Conservation (phyloP, 495 filamentous ascomycete genomes). For the Penicillium parvum region DNA sequence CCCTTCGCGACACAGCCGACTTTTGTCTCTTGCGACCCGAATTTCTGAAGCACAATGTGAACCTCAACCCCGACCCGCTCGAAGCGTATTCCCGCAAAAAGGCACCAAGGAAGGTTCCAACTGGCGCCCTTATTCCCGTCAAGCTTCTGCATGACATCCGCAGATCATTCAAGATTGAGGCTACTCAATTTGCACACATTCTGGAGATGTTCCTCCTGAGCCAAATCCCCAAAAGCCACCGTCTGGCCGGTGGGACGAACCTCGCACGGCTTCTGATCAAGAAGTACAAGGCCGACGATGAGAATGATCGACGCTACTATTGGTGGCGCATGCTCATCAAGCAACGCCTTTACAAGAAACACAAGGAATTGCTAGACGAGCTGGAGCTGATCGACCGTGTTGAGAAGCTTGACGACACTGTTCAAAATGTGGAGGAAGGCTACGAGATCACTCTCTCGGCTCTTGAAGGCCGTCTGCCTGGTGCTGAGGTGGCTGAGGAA, state of each 20-base stretch:
- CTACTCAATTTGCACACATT: conserved; percentile 81
- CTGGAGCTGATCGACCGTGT: conserved; percentile 71
- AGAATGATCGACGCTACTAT: conserved; percentile 61
- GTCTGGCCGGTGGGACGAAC: conserved; percentile 50
- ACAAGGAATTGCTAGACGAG: conserved; percentile 71
- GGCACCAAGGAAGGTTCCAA: conserved; percentile 50
- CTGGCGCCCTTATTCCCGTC: conserved; percentile 56
- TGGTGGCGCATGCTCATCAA: conserved; percentile 84
- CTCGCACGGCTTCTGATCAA: conserved; percentile 49
- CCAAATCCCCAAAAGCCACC: conserved; percentile 58
- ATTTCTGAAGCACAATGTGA: conserved; percentile 41
- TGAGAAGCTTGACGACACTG: conserved; percentile 74
- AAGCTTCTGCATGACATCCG: conserved; percentile 58
- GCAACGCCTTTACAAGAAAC: conserved; percentile 73
- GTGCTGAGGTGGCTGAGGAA: conserved; percentile 16
- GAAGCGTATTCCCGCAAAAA: conserved; percentile 34
- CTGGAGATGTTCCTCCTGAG: conserved; percentile 87
- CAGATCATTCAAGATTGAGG: conserved; percentile 66
- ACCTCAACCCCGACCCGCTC: conserved; percentile 41
- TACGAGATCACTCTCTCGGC: conserved; percentile 65
- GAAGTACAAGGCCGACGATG: conserved; percentile 47
- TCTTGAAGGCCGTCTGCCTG: conserved; percentile 37
- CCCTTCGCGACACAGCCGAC: conserved; percentile 81
- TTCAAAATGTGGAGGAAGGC: conserved; percentile 73
- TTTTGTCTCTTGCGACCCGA: conserved; percentile 57